phyloP scores from a whole-genome alignment of 345 rosid genomes.

The Mallotus nudiflorus region DNA sequence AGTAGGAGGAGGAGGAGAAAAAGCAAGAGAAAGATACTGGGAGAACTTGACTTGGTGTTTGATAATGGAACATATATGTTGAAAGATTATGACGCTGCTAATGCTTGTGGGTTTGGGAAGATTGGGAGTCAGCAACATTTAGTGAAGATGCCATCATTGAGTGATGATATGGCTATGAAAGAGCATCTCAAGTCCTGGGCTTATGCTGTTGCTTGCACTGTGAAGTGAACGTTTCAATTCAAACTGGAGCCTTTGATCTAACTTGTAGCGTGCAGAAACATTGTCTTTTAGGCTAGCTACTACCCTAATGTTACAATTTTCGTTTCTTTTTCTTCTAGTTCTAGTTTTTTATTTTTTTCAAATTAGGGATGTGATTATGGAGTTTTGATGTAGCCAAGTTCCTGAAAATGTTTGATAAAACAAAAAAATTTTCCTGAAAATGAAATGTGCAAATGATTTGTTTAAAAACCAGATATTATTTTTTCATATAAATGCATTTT shows the following conservation, averaged over 20 bases:
- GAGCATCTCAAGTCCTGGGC: slow-evolving; percentile 65
- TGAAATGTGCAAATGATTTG: no score
- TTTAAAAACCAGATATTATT: no score
- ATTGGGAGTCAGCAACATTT: background rate
- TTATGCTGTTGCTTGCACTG: slow-evolving; percentile 52
- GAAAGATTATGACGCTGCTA: slow-evolving; percentile 10
- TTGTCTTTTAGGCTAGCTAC: background rate
- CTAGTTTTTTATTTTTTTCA: no score
- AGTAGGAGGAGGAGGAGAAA: slow-evolving; percentile 23
- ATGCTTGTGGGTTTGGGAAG: background rate
- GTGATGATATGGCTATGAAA: slow-evolving; percentile 61
- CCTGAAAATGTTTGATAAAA: no score
- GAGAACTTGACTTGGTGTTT: slow-evolving; percentile 35
- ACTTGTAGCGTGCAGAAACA: background rate
- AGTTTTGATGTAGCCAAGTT: background rate
- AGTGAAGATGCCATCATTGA: slow-evolving; percentile 47
- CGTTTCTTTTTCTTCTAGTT: background rate
- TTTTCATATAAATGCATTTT: no score
- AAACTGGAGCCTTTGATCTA: background rate
- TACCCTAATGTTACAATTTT: background rate
- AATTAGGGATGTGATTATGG: background rate
- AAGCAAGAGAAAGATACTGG: slow-evolving; percentile 26
- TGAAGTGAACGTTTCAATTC: slow-evolving; percentile 24
- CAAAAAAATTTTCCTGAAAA: no score
- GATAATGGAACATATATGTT: background rate